A percentile compares a stretch with the other conserved stretches of the same genome.
phyloP scores from a whole-genome alignment of 352 stramenopile species.

The Phytophthora boehmeriae region DNA sequence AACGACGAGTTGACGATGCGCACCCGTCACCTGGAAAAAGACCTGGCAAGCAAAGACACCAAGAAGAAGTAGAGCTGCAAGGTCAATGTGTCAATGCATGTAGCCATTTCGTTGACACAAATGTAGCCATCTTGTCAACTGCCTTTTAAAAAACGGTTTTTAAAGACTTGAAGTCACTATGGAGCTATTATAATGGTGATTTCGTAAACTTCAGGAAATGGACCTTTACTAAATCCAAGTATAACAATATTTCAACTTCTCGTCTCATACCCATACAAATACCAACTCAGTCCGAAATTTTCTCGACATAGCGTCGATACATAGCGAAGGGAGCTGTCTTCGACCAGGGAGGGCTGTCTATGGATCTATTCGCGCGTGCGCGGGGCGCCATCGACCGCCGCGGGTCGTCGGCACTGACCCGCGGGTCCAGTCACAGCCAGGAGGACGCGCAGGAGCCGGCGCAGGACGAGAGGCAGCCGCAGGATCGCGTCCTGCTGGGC shows the following conservation, averaged over 20 bases:
- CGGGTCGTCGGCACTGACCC: conserved; percentile 8
- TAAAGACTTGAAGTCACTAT: no score
- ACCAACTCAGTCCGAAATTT: background rate
- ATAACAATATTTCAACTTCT: conserved; percentile 3
- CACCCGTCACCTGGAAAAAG: conserved; percentile 73
- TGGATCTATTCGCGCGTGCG: conserved; percentile 46
- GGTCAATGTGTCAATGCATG: conserved; percentile 21
- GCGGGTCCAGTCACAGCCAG: conserved; percentile 4
- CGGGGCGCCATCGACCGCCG: conserved; percentile 36
- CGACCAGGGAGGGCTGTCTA: conserved; percentile 5
- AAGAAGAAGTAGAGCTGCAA: conserved; percentile 11
- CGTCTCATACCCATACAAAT: conserved; percentile 12
- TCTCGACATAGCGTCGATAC: background rate
- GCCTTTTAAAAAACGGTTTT: background rate
- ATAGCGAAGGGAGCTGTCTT: background rate
- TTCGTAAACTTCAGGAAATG: no score
- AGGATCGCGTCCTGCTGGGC: conserved; percentile 9
- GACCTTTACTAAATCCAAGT: no score
- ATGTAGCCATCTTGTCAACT: conserved; percentile 21
- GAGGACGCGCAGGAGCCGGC: conserved; percentile 9
- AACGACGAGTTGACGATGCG: conserved; percentile 73
- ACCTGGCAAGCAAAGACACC: conserved; percentile 34
- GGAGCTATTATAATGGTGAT: no score
- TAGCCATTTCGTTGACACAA: background rate
- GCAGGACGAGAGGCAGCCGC: conserved; percentile 15